phyloP scores from a whole-genome alignment of 192 early-diverging fungal species.

The Dispira simplex region DNA sequence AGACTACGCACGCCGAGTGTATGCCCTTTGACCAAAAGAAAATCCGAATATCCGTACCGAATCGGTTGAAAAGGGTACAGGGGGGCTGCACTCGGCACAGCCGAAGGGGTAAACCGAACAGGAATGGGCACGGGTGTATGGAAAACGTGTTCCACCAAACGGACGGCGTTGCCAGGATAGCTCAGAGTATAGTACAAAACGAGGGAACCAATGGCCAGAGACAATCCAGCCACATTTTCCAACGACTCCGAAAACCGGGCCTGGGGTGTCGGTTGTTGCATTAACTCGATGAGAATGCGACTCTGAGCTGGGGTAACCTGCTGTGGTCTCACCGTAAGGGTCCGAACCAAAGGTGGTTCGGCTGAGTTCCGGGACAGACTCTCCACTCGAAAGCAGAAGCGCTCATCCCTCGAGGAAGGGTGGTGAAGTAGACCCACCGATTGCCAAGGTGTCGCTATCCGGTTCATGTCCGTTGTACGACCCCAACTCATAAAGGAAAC shows the following conservation, averaged over 20 bases:
- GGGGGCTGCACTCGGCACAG: background rate
- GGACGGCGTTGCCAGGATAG: background rate
- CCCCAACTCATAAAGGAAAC: too few relatives aligned
- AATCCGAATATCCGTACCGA: background rate
- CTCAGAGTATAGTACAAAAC: slow-evolving; percentile 1
- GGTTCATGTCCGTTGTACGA: too few relatives aligned
- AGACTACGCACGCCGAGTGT: background rate
- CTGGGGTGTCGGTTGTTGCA: too few relatives aligned
- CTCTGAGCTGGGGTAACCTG: too few relatives aligned
- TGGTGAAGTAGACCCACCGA: too few relatives aligned
- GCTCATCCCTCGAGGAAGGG: too few relatives aligned
- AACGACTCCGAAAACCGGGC: background rate
- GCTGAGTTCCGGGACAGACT: too few relatives aligned
- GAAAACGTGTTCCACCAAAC: background rate
- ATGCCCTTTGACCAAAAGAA: background rate
- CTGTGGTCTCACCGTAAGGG: too few relatives aligned
- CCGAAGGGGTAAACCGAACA: background rate
- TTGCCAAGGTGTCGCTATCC: too few relatives aligned
- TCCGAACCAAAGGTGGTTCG: too few relatives aligned
- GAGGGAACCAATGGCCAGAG: slow-evolving; percentile 1
- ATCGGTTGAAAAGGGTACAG: background rate
- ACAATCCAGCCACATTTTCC: background rate
- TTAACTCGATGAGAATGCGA: too few relatives aligned
- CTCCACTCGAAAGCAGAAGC: too few relatives aligned
- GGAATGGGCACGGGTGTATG: background rate